These are phyloP conservation scores for Neurospora sp. DNA, from an alignment of 495 filamentous ascomycete species.

Conservation along the genomic window DNA sequence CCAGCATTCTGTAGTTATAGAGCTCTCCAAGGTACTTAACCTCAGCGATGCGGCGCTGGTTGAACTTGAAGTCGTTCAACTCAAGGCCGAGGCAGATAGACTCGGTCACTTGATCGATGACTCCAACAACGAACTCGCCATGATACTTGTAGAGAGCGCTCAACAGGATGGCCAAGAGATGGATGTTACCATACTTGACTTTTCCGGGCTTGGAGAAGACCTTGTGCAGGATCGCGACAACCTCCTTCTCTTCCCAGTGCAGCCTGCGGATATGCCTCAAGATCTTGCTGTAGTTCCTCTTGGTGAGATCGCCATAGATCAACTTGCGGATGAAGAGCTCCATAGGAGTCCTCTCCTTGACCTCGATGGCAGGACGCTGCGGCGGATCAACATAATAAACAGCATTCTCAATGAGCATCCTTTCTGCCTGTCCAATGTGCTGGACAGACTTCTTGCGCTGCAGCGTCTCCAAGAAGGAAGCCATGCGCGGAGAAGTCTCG, in stretches of 20 bases:
- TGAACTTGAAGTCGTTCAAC: constrained; percentile 94
- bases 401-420: constrained; percentile 97
- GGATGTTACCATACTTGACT: constrained; percentile 95
- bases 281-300: constrained; percentile 84
- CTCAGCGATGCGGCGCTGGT: constrained; percentile 89
- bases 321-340: constrained; percentile 88
- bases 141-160: constrained; percentile 85
- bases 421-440: constrained; percentile 88
- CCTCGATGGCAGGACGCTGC: constrained; percentile 83
- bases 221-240: constrained; percentile 76
- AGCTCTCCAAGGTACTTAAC: constrained; percentile 95
- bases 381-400: constrained; percentile 97
- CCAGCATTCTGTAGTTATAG: constrained; percentile 96
- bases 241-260: constrained; percentile 91
- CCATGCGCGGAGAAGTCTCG: constrained; percentile 87
- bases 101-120: constrained; percentile 87
- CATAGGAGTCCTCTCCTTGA: constrained; percentile 89
- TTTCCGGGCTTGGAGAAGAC: constrained; percentile 93
- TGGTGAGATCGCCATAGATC: constrained; percentile 86
- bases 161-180: constrained; percentile 86
- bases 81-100: constrained; percentile 82
- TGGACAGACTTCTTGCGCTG: constrained; percentile 93
- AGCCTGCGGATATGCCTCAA: constrained; percentile 88
- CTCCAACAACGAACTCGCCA: constrained; percentile 72
- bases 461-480: constrained; percentile 85